phyloP scores from a whole-genome alignment of 2,329 filamentous ascomycete species.

The Mycosphaerella arachidis region DNA sequence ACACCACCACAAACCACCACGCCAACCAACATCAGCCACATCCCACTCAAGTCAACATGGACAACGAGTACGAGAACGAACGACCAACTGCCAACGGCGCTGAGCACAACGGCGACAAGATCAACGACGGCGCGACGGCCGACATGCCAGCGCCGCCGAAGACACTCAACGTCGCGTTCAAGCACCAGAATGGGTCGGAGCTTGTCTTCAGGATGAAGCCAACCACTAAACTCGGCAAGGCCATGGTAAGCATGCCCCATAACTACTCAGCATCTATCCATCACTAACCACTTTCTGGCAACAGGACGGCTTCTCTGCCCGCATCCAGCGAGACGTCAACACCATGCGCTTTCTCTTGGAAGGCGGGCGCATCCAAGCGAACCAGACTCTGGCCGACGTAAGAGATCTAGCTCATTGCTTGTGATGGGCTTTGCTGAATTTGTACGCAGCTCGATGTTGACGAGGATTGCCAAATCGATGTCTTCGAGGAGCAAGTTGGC shows the following conservation, averaged over 20 bases:
- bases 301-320: constrained; percentile 13
- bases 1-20: background rate
- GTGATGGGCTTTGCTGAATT: constrained; percentile 1
- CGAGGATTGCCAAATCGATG: background rate
- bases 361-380: constrained; percentile 16
- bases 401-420: background rate
- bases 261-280: background rate
- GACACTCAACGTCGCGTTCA: constrained; percentile 15
- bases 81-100: background rate
- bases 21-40: background rate
- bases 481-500: background rate
- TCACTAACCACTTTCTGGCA: background rate
- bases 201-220: constrained; percentile 25
- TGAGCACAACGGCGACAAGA: background rate
- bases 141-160: background rate
- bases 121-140: background rate
- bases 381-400: constrained; percentile 20
- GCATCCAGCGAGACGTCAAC: constrained; percentile 7
- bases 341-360: constrained; percentile 25
- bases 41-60: background rate
- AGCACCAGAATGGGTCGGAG: constrained; percentile 15
- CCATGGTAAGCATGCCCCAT: constrained; percentile 14
- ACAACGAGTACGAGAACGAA: background rate
- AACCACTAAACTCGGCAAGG: constrained; percentile 23
- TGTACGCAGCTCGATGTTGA: background rate